A percentile compares a stretch with the other conserved stretches of the same genome.
These are phyloP conservation scores for Candida glaebosa DNA, from an alignment of 805 yeast genomes.

Conservation along the genomic window DNA sequence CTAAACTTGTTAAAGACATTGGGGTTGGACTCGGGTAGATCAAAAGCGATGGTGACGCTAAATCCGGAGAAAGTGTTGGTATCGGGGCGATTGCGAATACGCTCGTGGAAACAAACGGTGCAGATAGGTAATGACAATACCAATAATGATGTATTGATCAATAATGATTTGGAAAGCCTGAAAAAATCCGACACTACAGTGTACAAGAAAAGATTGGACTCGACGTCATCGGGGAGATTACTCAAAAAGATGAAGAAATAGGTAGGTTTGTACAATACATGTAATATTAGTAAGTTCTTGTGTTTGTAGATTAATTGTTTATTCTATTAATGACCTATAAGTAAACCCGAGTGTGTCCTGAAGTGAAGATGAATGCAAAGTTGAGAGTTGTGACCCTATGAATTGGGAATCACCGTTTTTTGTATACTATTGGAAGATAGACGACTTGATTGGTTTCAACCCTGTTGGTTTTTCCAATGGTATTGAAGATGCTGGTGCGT, in stretches of 20 bases:
- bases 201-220: constrained; percentile 22
- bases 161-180: constrained; percentile 15
- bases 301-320: no score
- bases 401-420: no score
- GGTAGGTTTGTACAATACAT: background rate
- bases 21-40: constrained; percentile 65
- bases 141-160: constrained; percentile 27
- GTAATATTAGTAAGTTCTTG: no score
- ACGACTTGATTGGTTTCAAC: constrained; percentile 25
- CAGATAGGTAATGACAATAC: constrained; percentile 43
- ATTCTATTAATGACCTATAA: no score
- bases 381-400: no score
- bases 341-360: background rate
- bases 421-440: constrained; percentile 23
- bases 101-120: constrained; percentile 75
- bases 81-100: constrained; percentile 69
- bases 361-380: background rate
- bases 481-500: constrained; percentile 6
- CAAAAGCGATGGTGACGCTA: constrained; percentile 55
- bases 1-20: constrained; percentile 60
- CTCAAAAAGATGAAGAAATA: constrained; percentile 16
- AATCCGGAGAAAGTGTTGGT: constrained; percentile 63
- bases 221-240: constrained; percentile 21
- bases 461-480: constrained; percentile 11
- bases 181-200: constrained; percentile 13